Conservation (phyloP, 345 rosid genomes). For the Cardamine occulta region DNA sequence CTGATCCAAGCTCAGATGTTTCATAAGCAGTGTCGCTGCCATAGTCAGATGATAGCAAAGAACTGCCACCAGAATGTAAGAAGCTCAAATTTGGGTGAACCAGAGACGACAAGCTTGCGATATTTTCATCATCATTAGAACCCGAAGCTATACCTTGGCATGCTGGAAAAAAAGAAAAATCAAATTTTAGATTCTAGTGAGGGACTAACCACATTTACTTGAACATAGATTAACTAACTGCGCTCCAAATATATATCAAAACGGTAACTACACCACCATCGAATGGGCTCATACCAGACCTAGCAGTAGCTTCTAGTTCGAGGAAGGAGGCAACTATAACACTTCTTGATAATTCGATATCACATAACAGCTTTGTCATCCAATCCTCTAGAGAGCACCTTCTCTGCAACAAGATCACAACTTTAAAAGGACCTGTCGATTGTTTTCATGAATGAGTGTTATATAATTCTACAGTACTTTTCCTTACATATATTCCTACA, state of each 20-base stretch:
- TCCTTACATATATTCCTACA: neutral
- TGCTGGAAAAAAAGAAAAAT: slow-evolving; percentile 55
- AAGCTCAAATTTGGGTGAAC: slow-evolving; percentile 55
- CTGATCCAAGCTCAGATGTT: slow-evolving; percentile 88
- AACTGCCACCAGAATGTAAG: slow-evolving; percentile 62
- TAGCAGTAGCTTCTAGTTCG: slow-evolving; percentile 97
- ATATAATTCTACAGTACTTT: slow-evolving; percentile 16
- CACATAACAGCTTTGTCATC: slow-evolving; percentile 92
- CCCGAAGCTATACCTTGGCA: slow-evolving; percentile 79
- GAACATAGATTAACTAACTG: no score
- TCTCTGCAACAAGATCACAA: slow-evolving; percentile 74
- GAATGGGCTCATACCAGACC: slow-evolving; percentile 73
- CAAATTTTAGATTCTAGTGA: no score
- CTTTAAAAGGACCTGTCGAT: neutral
- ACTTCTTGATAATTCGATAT: slow-evolving; percentile 92
- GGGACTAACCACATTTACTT: no score
- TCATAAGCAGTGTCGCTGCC: slow-evolving; percentile 97
- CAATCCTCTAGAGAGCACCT: slow-evolving; percentile 94
- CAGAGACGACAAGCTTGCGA: slow-evolving; percentile 51
- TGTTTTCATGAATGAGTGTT: slow-evolving; percentile 14
- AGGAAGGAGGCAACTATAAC: slow-evolving; percentile 89
- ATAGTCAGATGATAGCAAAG: slow-evolving; percentile 75
- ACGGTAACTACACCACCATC: neutral
- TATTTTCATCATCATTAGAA: slow-evolving; percentile 51
- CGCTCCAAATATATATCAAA: no score